Evolutionary conservation across 805 yeast species (phyloP), one percentile per base, ranked within the genome.

Genomic region (Groenewaldozyma salmanticensis): DNA sequence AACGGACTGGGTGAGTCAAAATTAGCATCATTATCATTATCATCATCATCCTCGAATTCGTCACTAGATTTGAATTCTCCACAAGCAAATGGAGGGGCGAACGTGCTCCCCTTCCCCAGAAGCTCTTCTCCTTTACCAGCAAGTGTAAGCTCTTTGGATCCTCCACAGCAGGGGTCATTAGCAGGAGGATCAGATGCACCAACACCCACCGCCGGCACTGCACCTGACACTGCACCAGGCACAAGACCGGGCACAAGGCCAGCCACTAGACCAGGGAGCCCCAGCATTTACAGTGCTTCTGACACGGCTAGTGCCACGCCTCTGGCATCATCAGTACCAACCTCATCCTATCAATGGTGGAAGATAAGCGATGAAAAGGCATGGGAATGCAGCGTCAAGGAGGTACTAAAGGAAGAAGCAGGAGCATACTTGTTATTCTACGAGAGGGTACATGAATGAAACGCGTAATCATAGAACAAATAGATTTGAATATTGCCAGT

Each of bases 361-460:
- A 71, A 83, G 47, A 75, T 88, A 27, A 84, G 94, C 46, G 97
- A 92, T 60, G 67, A 82, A 2, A 66, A 64, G 22, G 75, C 83
- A 3, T 61, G 74, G 31, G 96, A 87, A 55, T 77, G 71, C 5
- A 66, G 73, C 9, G 55, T 64, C 2, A 60, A 64, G 0, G 76
- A 78, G 13, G 82, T 88, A 1, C 61, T 84, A 33, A 66, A 63
- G 41, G 95, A 86, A 52, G 74, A 75, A 22, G 67, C 75, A 21
- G 85, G 82, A n/a, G 95, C 77, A 1, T 90, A 90, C 60, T 74
- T 90, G 81, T 62, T 90, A 40, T 81, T 83, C 53, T 92, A 83
- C 55, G 95, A 88, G 56, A 62, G 74, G 44, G 36, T 38, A 17
- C 20, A 15, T 31, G 33, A 15, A 31, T 31, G 18, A n/a, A 27